Conservation (phyloP, 306 rosid genomes). For the Ormosia emarginata region DNA sequence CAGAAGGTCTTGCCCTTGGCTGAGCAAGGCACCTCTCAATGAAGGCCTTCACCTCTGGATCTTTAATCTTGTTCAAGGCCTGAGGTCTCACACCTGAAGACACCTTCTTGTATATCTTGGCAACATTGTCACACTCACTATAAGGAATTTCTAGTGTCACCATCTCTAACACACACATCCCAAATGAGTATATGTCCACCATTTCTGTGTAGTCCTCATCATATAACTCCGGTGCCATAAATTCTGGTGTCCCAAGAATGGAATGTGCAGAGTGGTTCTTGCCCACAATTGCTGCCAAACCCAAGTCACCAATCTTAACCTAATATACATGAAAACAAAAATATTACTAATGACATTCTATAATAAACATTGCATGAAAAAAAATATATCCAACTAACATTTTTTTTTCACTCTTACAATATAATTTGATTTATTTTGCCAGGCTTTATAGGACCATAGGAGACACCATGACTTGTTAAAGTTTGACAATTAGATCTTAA, state of each 20-base stretch:
- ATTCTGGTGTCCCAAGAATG: conserved; percentile 85
- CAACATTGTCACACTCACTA: conserved; percentile 83
- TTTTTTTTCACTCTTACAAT: neutral
- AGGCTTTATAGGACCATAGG: neutral
- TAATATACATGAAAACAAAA: conserved; percentile 1
- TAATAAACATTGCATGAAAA: neutral
- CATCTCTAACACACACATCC: conserved; percentile 87
- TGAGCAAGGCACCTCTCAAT: conserved; percentile 81
- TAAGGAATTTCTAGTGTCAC: conserved; percentile 86
- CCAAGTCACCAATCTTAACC: conserved; percentile 98
- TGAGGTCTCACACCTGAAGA: conserved; percentile 70
- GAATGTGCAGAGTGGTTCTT: conserved; percentile 80
- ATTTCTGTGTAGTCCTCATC: conserved; percentile 81
- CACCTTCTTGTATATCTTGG: conserved; percentile 77
- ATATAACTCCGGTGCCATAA: conserved; percentile 91
- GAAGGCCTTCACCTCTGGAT: conserved; percentile 55
- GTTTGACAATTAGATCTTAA: neutral
- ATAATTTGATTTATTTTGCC: neutral
- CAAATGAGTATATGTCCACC: conserved; percentile 93
- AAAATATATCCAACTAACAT: neutral
- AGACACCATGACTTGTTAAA: neutral
- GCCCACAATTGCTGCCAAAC: conserved; percentile 81
- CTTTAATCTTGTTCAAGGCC: conserved; percentile 59
- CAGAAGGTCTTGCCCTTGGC: conserved; percentile 71
- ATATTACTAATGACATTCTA: neutral